Base-by-base conservation (phyloP, 2,329 filamentous ascomycete genomes). In the Botryosphaeria agaves region DNA sequence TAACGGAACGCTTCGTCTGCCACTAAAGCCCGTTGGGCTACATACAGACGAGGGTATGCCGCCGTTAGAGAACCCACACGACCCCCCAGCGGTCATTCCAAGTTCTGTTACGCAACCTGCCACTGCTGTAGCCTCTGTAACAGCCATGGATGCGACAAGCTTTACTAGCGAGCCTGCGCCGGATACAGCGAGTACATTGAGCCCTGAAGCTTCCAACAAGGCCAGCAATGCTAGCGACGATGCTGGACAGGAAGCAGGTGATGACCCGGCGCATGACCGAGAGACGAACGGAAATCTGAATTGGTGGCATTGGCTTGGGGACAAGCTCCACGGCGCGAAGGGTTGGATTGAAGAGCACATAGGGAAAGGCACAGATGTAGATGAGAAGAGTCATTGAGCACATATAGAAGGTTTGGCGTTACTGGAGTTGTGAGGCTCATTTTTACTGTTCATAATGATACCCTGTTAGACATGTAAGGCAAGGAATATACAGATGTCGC, bases 1-100 rank as follows among this genome's bases (percentile, higher is more conserved):
- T 49, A 95, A 95, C 46, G 87, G 87, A 29, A 93, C 84, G 0
- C 57, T 94, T 5, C 65, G 75, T 7, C 63, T 87, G 8, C 80
- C 80, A 0, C 55, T 87, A 15, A 64, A 63, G 34, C 61, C 74
- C 0, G 47, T 71, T 8, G 77, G 76, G 4, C 47, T 69, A 2
- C 79, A 85, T 37, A 45, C 46, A 45, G 60, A 65, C 28, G 45
- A 60, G 0, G 60, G 62, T 11, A 54, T 61, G 2, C 52, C 50
- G 6, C 26, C 36, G 2, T 49, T 61, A 0, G 58, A 66, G 14
- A 59, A 59, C n/a, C 69, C 65, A 0, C 49, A 51, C 1, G 72
- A 78, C 38, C 69, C 72, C 0, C 56, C 30, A 12, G 24, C 16
- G 31, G 27, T 14, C 29, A 31, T 14, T 26, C 35, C 15, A 24